These are phyloP conservation scores for Vanrija sp. DNA, from an alignment of 1,284 basidiomycete species.

Conservation along the genomic window DNA sequence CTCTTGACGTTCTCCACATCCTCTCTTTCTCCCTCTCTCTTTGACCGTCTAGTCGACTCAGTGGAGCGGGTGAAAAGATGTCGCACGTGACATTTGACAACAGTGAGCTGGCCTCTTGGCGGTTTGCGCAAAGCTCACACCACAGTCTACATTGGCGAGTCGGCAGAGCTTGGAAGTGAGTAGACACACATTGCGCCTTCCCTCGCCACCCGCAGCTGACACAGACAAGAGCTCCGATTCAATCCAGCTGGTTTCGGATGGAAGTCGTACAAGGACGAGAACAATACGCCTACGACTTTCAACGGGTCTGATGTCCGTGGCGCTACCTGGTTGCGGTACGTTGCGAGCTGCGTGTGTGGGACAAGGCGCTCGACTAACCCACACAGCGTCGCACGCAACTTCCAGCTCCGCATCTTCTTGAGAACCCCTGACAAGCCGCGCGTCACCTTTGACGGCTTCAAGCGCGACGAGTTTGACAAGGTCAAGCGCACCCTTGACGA, in stretches of 20 bases:
- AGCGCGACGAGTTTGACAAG: slow-evolving; percentile 85
- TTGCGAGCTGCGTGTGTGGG: slow-evolving; percentile 1
- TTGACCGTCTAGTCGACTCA: not conserved
- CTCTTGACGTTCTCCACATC: not conserved
- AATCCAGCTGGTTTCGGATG: slow-evolving; percentile 86
- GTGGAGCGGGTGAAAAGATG: slow-evolving; percentile 18
- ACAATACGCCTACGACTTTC: slow-evolving; percentile 57
- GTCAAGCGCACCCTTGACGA: slow-evolving; percentile 71
- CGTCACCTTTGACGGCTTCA: slow-evolving; percentile 91
- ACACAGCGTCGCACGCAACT: slow-evolving; percentile 81
- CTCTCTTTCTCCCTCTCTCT: not conserved
- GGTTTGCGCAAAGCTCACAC: not conserved
- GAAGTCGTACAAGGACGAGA: slow-evolving; percentile 62
- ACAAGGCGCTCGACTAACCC: no score
- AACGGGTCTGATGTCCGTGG: slow-evolving; percentile 73
- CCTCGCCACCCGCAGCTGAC: not conserved
- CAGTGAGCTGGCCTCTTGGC: slow-evolving; percentile 15
- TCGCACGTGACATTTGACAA: slow-evolving; percentile 44
- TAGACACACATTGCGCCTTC: not conserved
- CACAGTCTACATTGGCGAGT: slow-evolving; percentile 67
- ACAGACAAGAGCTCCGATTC: slow-evolving; percentile 71
- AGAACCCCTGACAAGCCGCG: slow-evolving; percentile 59
- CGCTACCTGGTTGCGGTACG: slow-evolving; percentile 71
- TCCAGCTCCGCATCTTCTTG: slow-evolving; percentile 72
- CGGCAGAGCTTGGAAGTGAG: slow-evolving; percentile 74